Evolutionary conservation across 352 stramenopile species (phyloP), one percentile per base, ranked within the genome.

Genomic region (Phytopythium delawarense): DNA sequence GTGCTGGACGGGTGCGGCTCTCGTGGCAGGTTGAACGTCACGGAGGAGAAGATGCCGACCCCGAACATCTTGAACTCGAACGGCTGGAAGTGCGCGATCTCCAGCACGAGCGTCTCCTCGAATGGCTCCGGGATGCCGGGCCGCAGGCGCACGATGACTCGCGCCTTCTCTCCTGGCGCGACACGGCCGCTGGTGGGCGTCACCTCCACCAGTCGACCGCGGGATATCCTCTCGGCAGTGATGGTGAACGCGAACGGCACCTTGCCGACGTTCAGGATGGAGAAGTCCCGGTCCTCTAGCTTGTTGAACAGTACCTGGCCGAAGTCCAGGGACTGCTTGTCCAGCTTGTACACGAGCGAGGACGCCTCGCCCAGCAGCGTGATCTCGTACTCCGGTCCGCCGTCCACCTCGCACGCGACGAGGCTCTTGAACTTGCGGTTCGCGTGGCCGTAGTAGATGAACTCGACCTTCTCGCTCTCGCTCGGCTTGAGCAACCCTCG

Each of bases 11-110:
- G 67, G 12, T 95, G 83, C 25, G 64, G 75, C 58, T 92, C 87
- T 13, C 94, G 84, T 7, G 95, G 96, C 28, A 98, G 75, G 56
- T 89, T 94, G 30, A 97, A 79, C 4, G 73, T 77, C n/a, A 98
- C 87, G 21, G 88, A 79, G 6, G 96, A 76, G 69, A 97, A 98
- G 15, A 97, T 96, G 7, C 92, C 95, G 52, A 76, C 72, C 1
- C 91, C 94, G 57, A 88, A 92, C 8, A 98, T 53, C 21, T 89
- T 89, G 51, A 98, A 93, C 35, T 81, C 79, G 18, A 98, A 73
- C 2, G 96, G 93, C 54, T 98, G 82, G 62, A 98, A 98, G 67
- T 98, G 95, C 5, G 92, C 96, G 40, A 98, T 81, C 63, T 98
- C 91, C 39, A 98, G 74, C 20, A 95, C 63, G n/a, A 98, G 59